Conservation (phyloP, 495 filamentous ascomycete species). For the Aspergillus taichungensis region DNA sequence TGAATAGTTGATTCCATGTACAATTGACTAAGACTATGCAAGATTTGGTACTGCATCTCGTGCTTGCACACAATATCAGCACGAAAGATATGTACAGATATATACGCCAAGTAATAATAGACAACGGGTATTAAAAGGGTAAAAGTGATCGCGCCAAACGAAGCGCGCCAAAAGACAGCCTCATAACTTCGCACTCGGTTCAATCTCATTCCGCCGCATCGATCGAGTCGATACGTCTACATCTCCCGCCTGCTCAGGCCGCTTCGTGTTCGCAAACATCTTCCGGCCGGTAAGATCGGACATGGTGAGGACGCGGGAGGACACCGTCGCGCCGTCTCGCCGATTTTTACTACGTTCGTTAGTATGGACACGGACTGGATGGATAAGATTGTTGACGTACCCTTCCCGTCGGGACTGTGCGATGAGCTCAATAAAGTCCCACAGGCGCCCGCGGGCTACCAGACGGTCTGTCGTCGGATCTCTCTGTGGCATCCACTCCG, state of each 20-base stretch:
- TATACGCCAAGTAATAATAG: background rate
- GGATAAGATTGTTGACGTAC: slow-evolving; percentile 19
- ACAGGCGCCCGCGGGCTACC: slow-evolving; percentile 61
- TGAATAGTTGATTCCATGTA: no score
- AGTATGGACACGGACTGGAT: background rate
- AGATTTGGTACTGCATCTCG: no score
- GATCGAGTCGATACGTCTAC: slow-evolving; percentile 29
- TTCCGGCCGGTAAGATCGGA: slow-evolving; percentile 52
- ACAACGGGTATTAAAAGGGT: background rate
- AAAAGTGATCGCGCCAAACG: no score
- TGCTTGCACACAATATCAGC: no score
- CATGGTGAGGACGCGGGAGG: slow-evolving; percentile 67
- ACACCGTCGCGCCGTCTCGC: slow-evolving; percentile 82
- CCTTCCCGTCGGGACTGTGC: slow-evolving; percentile 76
- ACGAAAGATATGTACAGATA: background rate
- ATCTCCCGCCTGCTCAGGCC: slow-evolving; percentile 17
- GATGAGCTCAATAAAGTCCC: slow-evolving; percentile 86
- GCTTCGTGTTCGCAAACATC: slow-evolving; percentile 35
- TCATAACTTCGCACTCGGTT: slow-evolving; percentile 28
- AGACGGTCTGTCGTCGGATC: slow-evolving; percentile 53
- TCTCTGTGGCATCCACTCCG: slow-evolving; percentile 69
- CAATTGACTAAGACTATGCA: no score
- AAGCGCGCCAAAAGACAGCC: no score
- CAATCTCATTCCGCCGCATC: slow-evolving; percentile 31
- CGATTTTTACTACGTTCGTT: slow-evolving; percentile 59